Conservation (phyloP, 2,329 filamentous ascomycete species). For the Neopestalotiopsis rosae region DNA sequence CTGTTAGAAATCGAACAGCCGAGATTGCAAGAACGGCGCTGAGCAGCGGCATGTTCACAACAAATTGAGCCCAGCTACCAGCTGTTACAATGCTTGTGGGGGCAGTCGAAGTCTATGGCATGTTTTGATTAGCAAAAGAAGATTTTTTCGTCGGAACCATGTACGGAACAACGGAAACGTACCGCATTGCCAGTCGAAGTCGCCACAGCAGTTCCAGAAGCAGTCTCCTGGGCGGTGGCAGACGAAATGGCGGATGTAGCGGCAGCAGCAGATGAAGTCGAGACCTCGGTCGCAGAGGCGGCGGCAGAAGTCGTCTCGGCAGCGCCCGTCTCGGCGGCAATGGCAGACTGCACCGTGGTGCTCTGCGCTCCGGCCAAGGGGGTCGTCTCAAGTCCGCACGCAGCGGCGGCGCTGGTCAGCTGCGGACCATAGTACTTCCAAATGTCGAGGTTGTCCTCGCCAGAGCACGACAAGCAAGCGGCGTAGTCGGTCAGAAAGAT, state of each 20-base stretch:
- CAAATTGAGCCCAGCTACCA: not conserved
- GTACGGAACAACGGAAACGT: not conserved
- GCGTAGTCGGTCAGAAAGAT: slow-evolving; percentile 47
- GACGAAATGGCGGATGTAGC: slow-evolving; percentile 2
- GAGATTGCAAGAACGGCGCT: not conserved
- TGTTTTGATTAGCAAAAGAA: not conserved
- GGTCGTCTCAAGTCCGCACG: slow-evolving; percentile 11
- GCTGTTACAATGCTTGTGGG: not conserved
- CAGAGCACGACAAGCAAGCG: slow-evolving; percentile 47
- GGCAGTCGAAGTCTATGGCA: not conserved
- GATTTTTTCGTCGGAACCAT: not conserved
- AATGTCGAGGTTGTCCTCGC: slow-evolving; percentile 46
- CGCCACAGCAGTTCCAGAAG: not conserved
- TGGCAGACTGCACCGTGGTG: slow-evolving; percentile 3
- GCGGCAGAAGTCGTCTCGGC: not conserved
- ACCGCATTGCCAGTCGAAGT: not conserved
- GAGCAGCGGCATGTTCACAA: not conserved
- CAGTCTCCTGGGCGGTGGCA: not conserved
- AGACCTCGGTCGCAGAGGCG: not conserved
- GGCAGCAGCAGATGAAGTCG: not conserved
- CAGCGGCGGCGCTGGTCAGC: slow-evolving; percentile 37
- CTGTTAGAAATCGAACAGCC: not conserved
- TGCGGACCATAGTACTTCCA: slow-evolving; percentile 49
- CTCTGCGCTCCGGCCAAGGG: not conserved
- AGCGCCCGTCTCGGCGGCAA: slow-evolving; percentile 4